Base-by-base conservation (phyloP, 768 basidiomycete genomes). In the Krasilnikovozyma curviuscula region DNA sequence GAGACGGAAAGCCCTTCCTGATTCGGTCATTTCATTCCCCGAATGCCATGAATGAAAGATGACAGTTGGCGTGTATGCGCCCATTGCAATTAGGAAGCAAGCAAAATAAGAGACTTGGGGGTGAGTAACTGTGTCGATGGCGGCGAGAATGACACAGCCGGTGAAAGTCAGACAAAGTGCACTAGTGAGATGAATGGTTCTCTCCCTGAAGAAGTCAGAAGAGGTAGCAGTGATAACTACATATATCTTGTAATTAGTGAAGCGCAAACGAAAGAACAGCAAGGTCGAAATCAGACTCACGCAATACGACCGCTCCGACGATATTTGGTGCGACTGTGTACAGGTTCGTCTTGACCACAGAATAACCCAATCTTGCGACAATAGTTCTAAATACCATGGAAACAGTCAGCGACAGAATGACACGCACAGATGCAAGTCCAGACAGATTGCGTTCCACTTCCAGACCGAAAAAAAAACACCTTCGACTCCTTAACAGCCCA, bases 271-370 rank as follows among this genome's bases (percentile, higher is more conserved):
- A 21, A 23, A 19, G 21, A 25, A 40, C 3, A 25, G 27, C 7
- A n/a, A 5, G 13, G 39, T 5, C 14, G 39, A 23, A 21, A 40
- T 13, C 6, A 40, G 6, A 25, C n/a, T n/a, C n/a, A n/a, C n/a
- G n/a, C n/a, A 40, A 13, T 19, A 13, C 13, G 19, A 71, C 67
- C 1, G 73, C 72, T 30, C 69, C 71, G 42, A 66, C 68, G 39
- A 73, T 60, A 55, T 73, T 73, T 2, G 73, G 73, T 9, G 72
- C 73, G 28, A 73, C 68, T 14, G 73, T 74, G 52, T 65, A 67
- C 23, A 74, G 61, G 52, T 74, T 74, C 12, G 73, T 74, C 53
- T 69, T 71, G 55, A 73, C 62, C 3, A 69, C 67, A 3, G 67
- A 69, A 54, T 69, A 71, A 12, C 68, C 68, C 5, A 71, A 61